Evolutionary conservation across 768 basidiomycete genomes (phyloP).

Genomic region (Porphyrellus cyaneotinctus): DNA sequence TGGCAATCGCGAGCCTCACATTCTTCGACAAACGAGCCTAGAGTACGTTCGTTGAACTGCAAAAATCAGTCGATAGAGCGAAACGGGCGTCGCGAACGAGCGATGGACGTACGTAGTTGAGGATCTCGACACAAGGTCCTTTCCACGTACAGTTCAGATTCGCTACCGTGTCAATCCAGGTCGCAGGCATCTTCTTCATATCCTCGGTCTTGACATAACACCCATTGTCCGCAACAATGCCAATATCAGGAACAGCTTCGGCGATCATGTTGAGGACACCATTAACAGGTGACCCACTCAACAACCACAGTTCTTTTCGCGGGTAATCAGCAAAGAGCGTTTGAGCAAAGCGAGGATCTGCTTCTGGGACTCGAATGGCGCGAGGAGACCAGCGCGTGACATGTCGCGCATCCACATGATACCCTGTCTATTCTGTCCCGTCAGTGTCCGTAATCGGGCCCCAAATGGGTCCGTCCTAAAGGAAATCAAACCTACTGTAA

Average conservation of each 20-base stretch:
- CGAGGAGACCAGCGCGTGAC: no score
- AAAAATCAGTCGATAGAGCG: not conserved
- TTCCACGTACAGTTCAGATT: no score
- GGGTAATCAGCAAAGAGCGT: slow-evolving; percentile 55
- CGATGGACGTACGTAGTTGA: no score
- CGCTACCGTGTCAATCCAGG: no score
- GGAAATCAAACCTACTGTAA: slow-evolving; percentile 42
- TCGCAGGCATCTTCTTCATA: slow-evolving; percentile 29
- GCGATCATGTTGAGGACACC: slow-evolving; percentile 63
- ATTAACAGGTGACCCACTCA: slow-evolving; percentile 68
- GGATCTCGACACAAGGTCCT: no score
- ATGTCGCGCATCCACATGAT: slow-evolving; percentile 71
- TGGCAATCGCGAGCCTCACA: no score
- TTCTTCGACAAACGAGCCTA: slow-evolving; percentile 81
- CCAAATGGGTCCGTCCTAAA: not conserved
- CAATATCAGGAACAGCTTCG: slow-evolving; percentile 58
- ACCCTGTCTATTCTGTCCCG: slow-evolving; percentile 49
- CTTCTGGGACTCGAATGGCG: slow-evolving; percentile 36
- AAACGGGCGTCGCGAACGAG: not conserved
- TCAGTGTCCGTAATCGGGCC: slow-evolving; percentile 8
- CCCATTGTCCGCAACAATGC: slow-evolving; percentile 87
- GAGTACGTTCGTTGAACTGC: slow-evolving; percentile 86
- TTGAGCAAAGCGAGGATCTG: slow-evolving; percentile 47
- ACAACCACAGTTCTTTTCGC: slow-evolving; percentile 75
- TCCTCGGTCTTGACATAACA: slow-evolving; percentile 69